Evolutionary conservation across 2,329 filamentous ascomycete genomes (phyloP).

Genomic region (Grosmannia huntii): DNA sequence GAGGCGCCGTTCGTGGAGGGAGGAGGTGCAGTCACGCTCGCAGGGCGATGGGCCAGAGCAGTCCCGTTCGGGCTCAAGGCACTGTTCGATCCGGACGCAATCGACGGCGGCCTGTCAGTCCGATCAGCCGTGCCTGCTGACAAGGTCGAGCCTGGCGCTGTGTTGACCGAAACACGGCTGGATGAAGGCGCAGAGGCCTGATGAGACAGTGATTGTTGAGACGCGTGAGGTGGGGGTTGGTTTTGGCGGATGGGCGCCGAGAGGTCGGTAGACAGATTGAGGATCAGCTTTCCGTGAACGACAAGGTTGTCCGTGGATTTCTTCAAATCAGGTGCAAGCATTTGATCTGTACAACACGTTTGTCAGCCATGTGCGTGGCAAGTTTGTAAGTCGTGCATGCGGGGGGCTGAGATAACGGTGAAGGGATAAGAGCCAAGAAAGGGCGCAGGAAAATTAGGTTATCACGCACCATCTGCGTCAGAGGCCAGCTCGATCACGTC

Average conservation of each 20-base stretch:
- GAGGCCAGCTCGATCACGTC: slow-evolving; percentile 85
- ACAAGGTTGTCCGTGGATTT: slow-evolving; percentile 97
- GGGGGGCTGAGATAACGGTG: background rate
- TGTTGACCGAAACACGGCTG: slow-evolving; percentile 31
- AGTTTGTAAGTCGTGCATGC: background rate
- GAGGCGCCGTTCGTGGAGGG: slow-evolving; percentile 24
- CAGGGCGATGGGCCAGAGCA: slow-evolving; percentile 30
- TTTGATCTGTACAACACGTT: slow-evolving; percentile 58
- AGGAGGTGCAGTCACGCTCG: slow-evolving; percentile 27
- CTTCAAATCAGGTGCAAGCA: slow-evolving; percentile 94
- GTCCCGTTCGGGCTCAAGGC: slow-evolving; percentile 24
- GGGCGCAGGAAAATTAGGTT: background rate
- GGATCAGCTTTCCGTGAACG: slow-evolving; percentile 92
- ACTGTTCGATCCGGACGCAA: slow-evolving; percentile 38
- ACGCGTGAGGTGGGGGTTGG: slow-evolving; percentile 9
- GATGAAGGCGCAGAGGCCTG: slow-evolving; percentile 21
- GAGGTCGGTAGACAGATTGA: slow-evolving; percentile 90
- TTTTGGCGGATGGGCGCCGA: slow-evolving; percentile 47
- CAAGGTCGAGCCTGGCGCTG: slow-evolving; percentile 28
- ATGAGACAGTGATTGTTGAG: slow-evolving; percentile 7
- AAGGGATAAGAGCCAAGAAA: slow-evolving; percentile 5
- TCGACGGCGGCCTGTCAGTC: slow-evolving; percentile 37
- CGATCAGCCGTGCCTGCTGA: slow-evolving; percentile 30
- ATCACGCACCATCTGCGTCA: slow-evolving; percentile 67
- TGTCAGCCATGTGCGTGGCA: slow-evolving; percentile 14